These are phyloP conservation scores for Penicillium antarcticum DNA, from an alignment of 495 filamentous ascomycete genomes.

Conservation along the genomic window DNA sequence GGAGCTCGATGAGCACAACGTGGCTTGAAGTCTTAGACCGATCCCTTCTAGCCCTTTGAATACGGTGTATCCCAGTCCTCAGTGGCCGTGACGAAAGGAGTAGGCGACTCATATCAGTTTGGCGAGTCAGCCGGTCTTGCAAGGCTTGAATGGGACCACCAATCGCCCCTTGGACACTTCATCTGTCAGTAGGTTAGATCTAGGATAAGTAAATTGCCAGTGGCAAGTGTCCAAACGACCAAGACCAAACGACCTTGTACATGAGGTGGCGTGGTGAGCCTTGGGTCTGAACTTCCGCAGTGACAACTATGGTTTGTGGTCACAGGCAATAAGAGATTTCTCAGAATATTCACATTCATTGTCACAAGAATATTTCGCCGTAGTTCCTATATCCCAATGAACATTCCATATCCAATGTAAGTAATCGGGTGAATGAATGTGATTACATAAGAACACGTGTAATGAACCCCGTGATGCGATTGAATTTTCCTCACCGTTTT, in stretches of 20 bases:
- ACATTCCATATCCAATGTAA: background rate
- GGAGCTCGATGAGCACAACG: background rate
- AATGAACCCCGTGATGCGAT: conserved; percentile 24
- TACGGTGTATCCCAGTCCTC: background rate
- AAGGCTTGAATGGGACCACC: conserved; percentile 18
- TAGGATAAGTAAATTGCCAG: background rate
- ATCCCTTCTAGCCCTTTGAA: conserved; percentile 2
- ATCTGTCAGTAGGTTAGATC: conserved; percentile 24
- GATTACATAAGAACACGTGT: background rate
- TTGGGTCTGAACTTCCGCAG: conserved; percentile 3
- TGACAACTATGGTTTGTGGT: too few relatives aligned
- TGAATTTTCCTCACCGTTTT: conserved; percentile 23
- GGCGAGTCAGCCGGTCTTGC: conserved; percentile 23
- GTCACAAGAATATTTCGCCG: too few relatives aligned
- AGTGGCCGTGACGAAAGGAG: conserved; percentile 25
- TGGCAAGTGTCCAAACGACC: conserved; percentile 18
- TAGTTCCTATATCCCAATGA: background rate
- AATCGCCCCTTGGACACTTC: conserved; percentile 20
- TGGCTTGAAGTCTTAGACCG: conserved; percentile 6
- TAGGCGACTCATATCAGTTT: conserved; percentile 14
- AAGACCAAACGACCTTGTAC: background rate
- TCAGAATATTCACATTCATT: too few relatives aligned
- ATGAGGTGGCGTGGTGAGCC: conserved; percentile 9
- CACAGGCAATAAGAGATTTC: too few relatives aligned
- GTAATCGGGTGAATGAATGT: too few relatives aligned